These are phyloP conservation scores for Rubia tinctorum DNA, from an alignment of 305 asterid genomes.

Conservation along the genomic window DNA sequence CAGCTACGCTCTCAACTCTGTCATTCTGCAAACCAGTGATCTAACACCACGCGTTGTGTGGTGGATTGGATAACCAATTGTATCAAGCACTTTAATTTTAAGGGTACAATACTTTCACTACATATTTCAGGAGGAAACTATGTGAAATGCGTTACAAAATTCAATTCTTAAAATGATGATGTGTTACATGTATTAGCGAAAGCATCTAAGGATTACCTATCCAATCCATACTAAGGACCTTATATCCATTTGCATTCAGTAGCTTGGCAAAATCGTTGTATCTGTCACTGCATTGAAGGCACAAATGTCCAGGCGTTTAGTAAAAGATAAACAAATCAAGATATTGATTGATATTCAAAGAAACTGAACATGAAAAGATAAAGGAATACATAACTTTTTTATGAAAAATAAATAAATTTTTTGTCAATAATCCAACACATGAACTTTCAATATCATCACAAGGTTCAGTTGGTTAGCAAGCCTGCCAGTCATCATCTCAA, in stretches of 20 bases:
- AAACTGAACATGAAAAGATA: too few relatives aligned
- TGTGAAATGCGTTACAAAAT: not conserved
- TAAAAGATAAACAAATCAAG: slow-evolving; percentile 3
- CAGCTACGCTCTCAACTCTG: too few relatives aligned
- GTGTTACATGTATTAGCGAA: not conserved
- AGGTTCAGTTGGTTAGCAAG: slow-evolving; percentile 1
- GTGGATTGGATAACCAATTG: too few relatives aligned
- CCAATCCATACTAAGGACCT: slow-evolving; percentile 96
- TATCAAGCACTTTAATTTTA: not conserved
- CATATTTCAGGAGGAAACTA: not conserved
- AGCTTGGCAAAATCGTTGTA: slow-evolving; percentile 78
- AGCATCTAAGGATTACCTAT: slow-evolving; percentile 48
- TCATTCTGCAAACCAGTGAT: too few relatives aligned
- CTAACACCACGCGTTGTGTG: too few relatives aligned
- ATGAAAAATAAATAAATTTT: not conserved
- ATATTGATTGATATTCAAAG: not conserved
- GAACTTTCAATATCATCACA: not conserved
- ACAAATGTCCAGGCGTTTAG: slow-evolving; percentile 5
- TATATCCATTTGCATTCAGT: slow-evolving; percentile 76
- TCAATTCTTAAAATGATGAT: not conserved
- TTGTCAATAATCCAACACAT: not conserved
- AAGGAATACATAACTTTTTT: too few relatives aligned
- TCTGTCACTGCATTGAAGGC: slow-evolving; percentile 61
- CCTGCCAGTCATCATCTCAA: not conserved
- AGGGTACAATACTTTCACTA: not conserved